These are phyloP conservation scores for Phytomonas serpens DNA, from an alignment of 208 protist species.

Conservation along the genomic window DNA sequence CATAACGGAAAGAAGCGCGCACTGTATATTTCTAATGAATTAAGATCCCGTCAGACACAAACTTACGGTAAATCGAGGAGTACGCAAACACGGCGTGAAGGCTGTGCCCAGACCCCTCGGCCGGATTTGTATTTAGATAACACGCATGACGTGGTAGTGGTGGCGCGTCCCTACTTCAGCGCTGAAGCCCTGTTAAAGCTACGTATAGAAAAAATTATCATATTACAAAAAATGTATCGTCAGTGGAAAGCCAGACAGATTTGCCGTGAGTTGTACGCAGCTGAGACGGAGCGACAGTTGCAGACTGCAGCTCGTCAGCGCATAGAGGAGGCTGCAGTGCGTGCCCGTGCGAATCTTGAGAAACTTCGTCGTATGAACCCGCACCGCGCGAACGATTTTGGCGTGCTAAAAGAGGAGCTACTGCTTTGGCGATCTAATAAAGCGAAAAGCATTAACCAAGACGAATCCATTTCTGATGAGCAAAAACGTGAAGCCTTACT, in stretches of 20 bases:
- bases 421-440: constrained; percentile 84
- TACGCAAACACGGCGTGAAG: constrained; percentile 88
- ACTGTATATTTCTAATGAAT: constrained; percentile 8
- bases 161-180: constrained; percentile 84
- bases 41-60: constrained; percentile 84
- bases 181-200: constrained; percentile 54
- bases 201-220: constrained; percentile 66
- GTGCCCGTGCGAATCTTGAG: constrained; percentile 57
- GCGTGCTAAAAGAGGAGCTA: constrained; percentile 87
- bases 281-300: constrained; percentile 47
- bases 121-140: constrained; percentile 55
- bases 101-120: constrained; percentile 86
- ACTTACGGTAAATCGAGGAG: constrained; percentile 83
- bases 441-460: constrained; percentile 15
- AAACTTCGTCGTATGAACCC: constrained; percentile 89
- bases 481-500: constrained; percentile 41
- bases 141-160: constrained; percentile 54
- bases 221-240: constrained; percentile 90
- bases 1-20: background rate
- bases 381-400: constrained; percentile 88
- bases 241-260: constrained; percentile 89
- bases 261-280: constrained; percentile 45
- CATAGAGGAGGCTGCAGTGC: constrained; percentile 53
- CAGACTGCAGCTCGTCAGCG: constrained; percentile 42
- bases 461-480: background rate